These are phyloP conservation scores for Trichoderma pleuroti DNA, from an alignment of 2,329 filamentous ascomycete species.

Conservation along the genomic window DNA sequence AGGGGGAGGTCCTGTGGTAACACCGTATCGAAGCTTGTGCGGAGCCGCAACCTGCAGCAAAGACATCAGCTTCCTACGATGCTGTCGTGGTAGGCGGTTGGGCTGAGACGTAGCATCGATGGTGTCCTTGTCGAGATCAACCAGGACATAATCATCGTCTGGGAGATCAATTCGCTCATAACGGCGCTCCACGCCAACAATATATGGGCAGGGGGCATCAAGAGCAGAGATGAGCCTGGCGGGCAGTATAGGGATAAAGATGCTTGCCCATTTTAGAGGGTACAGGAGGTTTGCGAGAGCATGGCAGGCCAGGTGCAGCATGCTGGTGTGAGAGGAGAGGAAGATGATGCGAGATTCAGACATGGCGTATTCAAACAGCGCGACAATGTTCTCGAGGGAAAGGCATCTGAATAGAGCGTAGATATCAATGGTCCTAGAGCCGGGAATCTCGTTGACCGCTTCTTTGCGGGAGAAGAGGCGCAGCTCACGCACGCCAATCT, in stretches of 20 bases:
- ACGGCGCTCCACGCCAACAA: constrained; percentile 89
- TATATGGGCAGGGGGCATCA: constrained; percentile 94
- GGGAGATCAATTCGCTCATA: constrained; percentile 85
- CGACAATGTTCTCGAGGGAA: constrained; percentile 87
- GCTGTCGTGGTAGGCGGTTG: constrained; percentile 77
- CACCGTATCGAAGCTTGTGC: constrained; percentile 81
- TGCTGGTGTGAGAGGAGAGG: constrained; percentile 89
- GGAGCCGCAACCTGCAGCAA: constrained; percentile 87
- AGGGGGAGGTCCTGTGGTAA: constrained; percentile 81
- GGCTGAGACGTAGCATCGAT: constrained; percentile 81
- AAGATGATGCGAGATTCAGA: constrained; percentile 94
- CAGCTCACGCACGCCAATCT: constrained; percentile 83
- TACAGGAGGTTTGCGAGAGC: constrained; percentile 85
- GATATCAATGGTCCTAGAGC: constrained; percentile 84
- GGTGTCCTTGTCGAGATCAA: constrained; percentile 86
- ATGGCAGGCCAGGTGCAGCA: constrained; percentile 89
- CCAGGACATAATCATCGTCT: constrained; percentile 91
- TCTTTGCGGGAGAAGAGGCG: constrained; percentile 91
- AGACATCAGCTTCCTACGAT: constrained; percentile 83
- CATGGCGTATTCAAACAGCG: constrained; percentile 88
- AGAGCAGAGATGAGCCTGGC: constrained; percentile 84
- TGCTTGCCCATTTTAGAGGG: constrained; percentile 86
- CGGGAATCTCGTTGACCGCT: constrained; percentile 86
- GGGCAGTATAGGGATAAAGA: constrained; percentile 89
- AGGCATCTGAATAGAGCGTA: constrained; percentile 89